Conservation (phyloP, 768 basidiomycete genomes). For the Xerocomellus chrysenteron region DNA sequence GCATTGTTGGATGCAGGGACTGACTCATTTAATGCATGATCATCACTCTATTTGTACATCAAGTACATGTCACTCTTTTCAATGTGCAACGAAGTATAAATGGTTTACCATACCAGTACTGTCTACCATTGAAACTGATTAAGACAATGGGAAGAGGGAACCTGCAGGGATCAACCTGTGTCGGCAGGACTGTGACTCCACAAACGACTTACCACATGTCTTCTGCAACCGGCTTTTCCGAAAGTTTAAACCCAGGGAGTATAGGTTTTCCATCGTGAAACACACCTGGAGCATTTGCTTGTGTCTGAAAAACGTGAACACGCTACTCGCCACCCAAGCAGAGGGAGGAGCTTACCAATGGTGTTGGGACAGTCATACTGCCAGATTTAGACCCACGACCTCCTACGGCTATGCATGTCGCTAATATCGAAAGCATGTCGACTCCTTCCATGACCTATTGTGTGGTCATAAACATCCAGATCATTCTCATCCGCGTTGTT, state of each 20-base stretch:
- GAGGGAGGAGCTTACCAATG: slow-evolving; percentile 10
- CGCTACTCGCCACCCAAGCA: not conserved
- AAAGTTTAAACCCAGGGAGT: slow-evolving; percentile 72
- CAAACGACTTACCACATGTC: slow-evolving; percentile 58
- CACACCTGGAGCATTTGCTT: slow-evolving; percentile 13
- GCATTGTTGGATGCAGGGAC: too few species aligned
- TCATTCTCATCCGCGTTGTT: slow-evolving; percentile 97
- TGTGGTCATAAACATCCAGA: slow-evolving; percentile 73
- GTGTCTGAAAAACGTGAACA: slow-evolving; percentile 25
- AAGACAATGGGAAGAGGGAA: slow-evolving; percentile 81
- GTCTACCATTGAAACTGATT: too few species aligned
- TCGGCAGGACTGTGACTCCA: slow-evolving; percentile 13
- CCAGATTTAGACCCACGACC: slow-evolving; percentile 20
- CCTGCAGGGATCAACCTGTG: slow-evolving; percentile 46
- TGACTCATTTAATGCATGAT: too few species aligned
- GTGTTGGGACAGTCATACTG: not conserved
- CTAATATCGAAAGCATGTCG: slow-evolving; percentile 64
- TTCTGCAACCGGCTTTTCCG: slow-evolving; percentile 64
- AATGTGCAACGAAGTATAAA: too few species aligned
- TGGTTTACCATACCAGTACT: too few species aligned
- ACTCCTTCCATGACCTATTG: slow-evolving; percentile 36
- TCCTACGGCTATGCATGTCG: slow-evolving; percentile 53
- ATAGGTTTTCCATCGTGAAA: slow-evolving; percentile 79
- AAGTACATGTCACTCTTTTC: too few species aligned
- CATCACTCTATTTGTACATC: too few species aligned